phyloP scores from a whole-genome alignment of 768 basidiomycete species.

The Rhodotorula paludigena region DNA sequence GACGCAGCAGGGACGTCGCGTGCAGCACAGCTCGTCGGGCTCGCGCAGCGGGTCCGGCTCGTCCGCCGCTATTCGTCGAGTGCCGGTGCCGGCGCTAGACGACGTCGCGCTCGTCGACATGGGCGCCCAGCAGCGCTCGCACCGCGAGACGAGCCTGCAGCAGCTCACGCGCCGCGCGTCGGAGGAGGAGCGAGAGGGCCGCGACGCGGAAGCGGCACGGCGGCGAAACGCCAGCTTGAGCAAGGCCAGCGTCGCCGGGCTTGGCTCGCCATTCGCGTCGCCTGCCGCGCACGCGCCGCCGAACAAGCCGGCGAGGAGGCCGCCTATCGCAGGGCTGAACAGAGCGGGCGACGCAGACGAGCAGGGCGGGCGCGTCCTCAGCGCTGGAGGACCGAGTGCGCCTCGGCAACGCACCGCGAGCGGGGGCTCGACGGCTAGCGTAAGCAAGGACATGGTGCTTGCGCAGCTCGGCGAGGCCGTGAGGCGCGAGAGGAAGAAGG shows the following conservation, averaged over 20 bases:
- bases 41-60: not conserved
- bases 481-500: constrained; percentile 21
- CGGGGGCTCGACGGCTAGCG: constrained; percentile 7
- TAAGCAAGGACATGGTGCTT: constrained; percentile 27
- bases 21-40: not conserved
- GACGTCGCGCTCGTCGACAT: too few species aligned
- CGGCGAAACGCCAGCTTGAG: constrained; percentile 3
- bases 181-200: not conserved
- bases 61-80: not conserved
- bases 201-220: not conserved
- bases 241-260: constrained; percentile 2
- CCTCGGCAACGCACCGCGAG: not conserved
- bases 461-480: constrained; percentile 26
- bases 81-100: constrained; percentile 1
- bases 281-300: not conserved
- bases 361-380: too few species aligned
- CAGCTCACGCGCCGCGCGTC: not conserved
- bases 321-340: constrained; percentile 14
- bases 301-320: not conserved
- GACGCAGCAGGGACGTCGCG: not conserved
- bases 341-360: not conserved
- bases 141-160: not conserved
- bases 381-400: too few species aligned
- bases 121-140: too few species aligned
- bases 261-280: constrained; percentile 5